A percentile compares a stretch with the other conserved stretches of the same genome.
Evolutionary conservation across 2,329 filamentous ascomycete species (phyloP).

Genomic region (Myriosclerotinia scirpicola): DNA sequence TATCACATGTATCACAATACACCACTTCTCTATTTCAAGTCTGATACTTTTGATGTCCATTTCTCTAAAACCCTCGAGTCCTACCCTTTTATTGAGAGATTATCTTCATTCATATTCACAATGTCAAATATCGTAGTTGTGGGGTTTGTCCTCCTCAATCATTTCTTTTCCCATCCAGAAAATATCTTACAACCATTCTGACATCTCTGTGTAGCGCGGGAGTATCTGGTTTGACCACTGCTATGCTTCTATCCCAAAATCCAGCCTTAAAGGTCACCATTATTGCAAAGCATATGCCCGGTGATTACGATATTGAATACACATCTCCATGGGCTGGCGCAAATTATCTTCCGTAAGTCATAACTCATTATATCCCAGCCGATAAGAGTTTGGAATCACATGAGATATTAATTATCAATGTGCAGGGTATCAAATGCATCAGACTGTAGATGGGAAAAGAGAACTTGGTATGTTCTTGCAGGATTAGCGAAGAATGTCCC

Average conservation of each 20-base stretch:
- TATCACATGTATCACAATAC: background rate
- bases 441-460: conserved; percentile 56
- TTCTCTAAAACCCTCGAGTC: background rate
- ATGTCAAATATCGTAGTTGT: conserved; percentile 44
- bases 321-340: conserved; percentile 87
- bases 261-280: conserved; percentile 62
- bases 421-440: conserved; percentile 29
- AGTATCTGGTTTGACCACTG: conserved; percentile 65
- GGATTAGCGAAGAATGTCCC: conserved; percentile 63
- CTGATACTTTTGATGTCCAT: background rate
- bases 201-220: conserved; percentile 52
- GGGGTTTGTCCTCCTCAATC: conserved; percentile 34
- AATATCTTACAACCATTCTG: background rate
- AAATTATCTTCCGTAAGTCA: conserved; percentile 69
- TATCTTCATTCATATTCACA: background rate
- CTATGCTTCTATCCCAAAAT: conserved; percentile 59
- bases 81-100: background rate
- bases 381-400: conserved; percentile 10
- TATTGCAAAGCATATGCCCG: conserved; percentile 86
- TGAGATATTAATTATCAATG: conserved; percentile 37
- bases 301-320: conserved; percentile 90
- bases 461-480: conserved; percentile 64
- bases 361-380: conserved; percentile 7
- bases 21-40: background rate
- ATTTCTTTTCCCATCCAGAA: conserved; percentile 26